These are phyloP conservation scores for Lactarius trivialis DNA, from an alignment of 768 basidiomycete species.

Conservation along the genomic window DNA sequence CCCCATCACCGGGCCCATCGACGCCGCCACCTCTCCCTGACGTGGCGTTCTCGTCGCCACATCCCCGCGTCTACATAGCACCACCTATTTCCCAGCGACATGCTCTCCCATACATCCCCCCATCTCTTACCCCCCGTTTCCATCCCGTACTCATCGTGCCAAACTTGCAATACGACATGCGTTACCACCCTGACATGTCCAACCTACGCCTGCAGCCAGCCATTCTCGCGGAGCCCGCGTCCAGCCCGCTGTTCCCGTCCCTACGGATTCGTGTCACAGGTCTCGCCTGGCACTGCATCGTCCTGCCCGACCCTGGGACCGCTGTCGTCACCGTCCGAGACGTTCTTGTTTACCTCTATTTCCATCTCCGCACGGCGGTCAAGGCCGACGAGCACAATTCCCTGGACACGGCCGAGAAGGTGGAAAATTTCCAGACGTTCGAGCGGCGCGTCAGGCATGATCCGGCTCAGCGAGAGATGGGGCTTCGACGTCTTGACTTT, in stretches of 20 bases:
- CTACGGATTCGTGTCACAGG: not conserved
- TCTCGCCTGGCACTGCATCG: constrained; percentile 6
- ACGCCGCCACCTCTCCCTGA: constrained; percentile 11
- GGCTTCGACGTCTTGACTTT: constrained; percentile 12
- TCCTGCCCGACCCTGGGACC: not conserved
- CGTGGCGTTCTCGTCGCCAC: no score
- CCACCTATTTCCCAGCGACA: no score
- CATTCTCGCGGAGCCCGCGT: not conserved
- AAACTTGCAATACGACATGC: constrained; percentile 3
- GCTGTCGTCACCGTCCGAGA: constrained; percentile 8
- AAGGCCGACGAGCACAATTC: constrained; percentile 6
- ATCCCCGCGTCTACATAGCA: no score
- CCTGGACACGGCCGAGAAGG: not conserved
- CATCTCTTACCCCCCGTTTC: not conserved
- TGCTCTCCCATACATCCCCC: not conserved
- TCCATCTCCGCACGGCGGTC: constrained; percentile 7
- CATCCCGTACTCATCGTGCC: not conserved
- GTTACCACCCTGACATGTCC: not conserved
- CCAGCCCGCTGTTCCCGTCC: not conserved
- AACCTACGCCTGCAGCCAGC: not conserved
- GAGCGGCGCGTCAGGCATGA: constrained; percentile 2
- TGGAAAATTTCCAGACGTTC: not conserved
- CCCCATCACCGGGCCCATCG: constrained; percentile 11
- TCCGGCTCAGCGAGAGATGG: constrained; percentile 2
- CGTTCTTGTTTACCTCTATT: not conserved